These are phyloP conservation scores for Protostelium mycophagum DNA, from an alignment of 78 protist genomes.

Conservation along the genomic window DNA sequence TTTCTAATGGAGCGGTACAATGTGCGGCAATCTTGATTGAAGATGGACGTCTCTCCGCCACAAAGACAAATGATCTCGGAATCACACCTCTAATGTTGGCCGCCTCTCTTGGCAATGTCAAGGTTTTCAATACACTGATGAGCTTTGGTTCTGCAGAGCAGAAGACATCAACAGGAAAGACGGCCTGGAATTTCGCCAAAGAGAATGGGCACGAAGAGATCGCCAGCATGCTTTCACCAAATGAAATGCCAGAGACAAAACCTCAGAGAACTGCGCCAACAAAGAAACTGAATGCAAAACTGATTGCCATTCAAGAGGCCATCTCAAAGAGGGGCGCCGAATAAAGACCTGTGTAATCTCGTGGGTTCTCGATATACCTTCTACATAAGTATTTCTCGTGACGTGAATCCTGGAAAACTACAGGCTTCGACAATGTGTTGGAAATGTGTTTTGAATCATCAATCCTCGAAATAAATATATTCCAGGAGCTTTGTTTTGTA, in stretches of 20 bases:
- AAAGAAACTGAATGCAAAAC: not conserved
- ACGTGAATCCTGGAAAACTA: too few species aligned
- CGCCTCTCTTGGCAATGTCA: not conserved
- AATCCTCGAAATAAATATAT: too few species aligned
- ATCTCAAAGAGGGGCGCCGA: too few species aligned
- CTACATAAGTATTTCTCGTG: too few species aligned
- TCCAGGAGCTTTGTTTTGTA: too few species aligned
- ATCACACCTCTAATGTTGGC: not conserved
- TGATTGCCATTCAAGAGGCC: constrained; percentile 1
- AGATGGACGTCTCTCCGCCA: not conserved
- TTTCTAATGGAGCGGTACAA: not conserved
- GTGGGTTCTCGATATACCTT: too few species aligned
- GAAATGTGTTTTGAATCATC: too few species aligned
- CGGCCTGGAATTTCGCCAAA: not conserved
- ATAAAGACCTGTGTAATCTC: too few species aligned
- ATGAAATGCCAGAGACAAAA: not conserved
- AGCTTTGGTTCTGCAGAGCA: not conserved
- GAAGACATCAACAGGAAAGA: not conserved
- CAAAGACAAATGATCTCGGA: not conserved
- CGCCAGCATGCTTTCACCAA: not conserved
- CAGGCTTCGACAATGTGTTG: too few species aligned
- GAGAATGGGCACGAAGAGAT: not conserved
- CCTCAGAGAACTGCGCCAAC: not conserved
- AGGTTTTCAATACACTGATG: not conserved
- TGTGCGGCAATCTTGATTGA: not conserved